These are phyloP conservation scores for Aspergillus wentii DNA, from an alignment of 495 filamentous ascomycete species.

Conservation along the genomic window DNA sequence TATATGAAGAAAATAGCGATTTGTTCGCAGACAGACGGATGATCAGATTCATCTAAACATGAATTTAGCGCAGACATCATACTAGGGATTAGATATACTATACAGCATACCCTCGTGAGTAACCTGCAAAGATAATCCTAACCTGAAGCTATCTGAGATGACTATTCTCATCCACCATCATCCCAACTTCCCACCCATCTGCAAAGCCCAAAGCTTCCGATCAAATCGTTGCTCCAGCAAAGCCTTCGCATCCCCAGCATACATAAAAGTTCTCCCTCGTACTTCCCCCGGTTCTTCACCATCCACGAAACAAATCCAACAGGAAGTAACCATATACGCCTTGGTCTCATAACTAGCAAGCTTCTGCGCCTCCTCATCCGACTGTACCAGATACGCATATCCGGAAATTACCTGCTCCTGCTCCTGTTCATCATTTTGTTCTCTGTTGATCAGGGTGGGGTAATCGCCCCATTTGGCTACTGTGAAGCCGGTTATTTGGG, in stretches of 20 bases:
- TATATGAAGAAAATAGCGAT: neutral
- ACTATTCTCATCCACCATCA: too few species aligned
- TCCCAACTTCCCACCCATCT: constrained; percentile 8
- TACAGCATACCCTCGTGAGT: too few species aligned
- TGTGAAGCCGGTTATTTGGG: constrained; percentile 12
- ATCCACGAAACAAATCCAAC: constrained; percentile 9
- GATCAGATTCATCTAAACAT: too few species aligned
- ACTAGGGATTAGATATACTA: too few species aligned
- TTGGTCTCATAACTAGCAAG: constrained; percentile 15
- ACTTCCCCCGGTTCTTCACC: constrained; percentile 3
- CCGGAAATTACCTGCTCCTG: constrained; percentile 12
- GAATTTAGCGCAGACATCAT: neutral
- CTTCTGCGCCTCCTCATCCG: constrained; percentile 12
- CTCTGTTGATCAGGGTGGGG: constrained; percentile 16
- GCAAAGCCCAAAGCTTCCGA: constrained; percentile 9
- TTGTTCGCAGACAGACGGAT: too few species aligned
- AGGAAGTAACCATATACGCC: constrained; percentile 10
- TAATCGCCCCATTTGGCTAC: constrained; percentile 20
- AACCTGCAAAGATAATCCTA: too few species aligned
- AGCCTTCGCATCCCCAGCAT: constrained; percentile 13
- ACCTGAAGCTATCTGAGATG: too few species aligned
- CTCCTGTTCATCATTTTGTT: too few species aligned
- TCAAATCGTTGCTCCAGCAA: constrained; percentile 14
- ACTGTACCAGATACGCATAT: constrained; percentile 7
- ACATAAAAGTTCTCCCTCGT: constrained; percentile 8